Evolutionary conservation across 306 rosid genomes (phyloP), one percentile per base, ranked within the genome.

Genomic region (Trifolium pratense): DNA sequence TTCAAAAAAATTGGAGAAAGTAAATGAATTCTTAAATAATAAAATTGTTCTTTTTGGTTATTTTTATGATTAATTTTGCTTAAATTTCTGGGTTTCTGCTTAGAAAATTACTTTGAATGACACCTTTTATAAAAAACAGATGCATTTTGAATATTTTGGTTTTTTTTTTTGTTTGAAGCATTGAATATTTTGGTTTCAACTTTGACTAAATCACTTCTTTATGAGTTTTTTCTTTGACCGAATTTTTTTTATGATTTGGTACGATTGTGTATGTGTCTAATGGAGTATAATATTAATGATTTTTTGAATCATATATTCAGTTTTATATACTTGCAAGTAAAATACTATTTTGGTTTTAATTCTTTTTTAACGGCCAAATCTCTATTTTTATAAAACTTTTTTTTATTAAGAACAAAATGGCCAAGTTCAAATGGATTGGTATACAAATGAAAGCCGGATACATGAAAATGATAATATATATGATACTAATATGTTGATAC

Each of bases 111-210:
- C 83, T 18, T 55, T 62, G 13, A 9, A 73, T 43, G 29, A 55
- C 25, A 57, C 16, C 6, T 25, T 23, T 11, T 62, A 26, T n/a
- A 26, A 60, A 63, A 11, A 59, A 9, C 6, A 9, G 15, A 48
- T 51, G 51, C 11, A 29, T 3, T 70, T 70, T 70, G 51, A 63
- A 71, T 71, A 14, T 39, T 51, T 20, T 63, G 14, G 10, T 71
- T 78, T 70, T 29, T 0, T 0, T 29, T 29, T 29, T 29, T 29
- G 32, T 29, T 29, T 29, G 32, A 29, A 29, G 1, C 32, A 29
- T 70, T 70, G 51, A 63, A 71, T 71, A 14, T 39, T 39, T 20
- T 63, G 14, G 16, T 62, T 78, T 70, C 60, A 63, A 78, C 57
- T 9, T 70, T 68, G 75, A 76, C 69, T 45, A 58, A 17, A 29